Base-by-base conservation (phyloP, 2,329 filamentous ascomycete genomes). In the Dendryphion nanum region DNA sequence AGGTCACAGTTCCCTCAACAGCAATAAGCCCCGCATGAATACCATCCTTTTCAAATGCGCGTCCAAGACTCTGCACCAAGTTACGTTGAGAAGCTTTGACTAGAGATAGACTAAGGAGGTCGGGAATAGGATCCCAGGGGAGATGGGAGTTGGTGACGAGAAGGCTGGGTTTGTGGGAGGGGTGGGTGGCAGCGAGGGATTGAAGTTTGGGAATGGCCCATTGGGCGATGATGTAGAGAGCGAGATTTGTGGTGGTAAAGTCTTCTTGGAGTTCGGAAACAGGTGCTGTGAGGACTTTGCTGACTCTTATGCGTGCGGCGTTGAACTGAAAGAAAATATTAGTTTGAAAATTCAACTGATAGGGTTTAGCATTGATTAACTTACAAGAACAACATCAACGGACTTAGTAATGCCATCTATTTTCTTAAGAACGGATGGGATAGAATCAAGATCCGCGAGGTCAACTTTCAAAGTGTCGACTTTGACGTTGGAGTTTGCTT, bases 61-160 rank as follows among this genome's bases (percentile, higher is more conserved):
- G 57, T 16, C 61, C 49, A 45, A 78, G 55, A 13, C 63, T 71
- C 40, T 72, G 57, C 7, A 75, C 64, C 48, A 78, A 53, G 29
- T 73, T 77, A 14, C 70, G 58, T 60, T 79, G 75, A 0, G 74
- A 67, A 1, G 74, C 71, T 49, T 79, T 79, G 30, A 66, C 66
- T 37, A 77, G 59, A 2, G 71, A 75, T 5, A 78, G 57, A 0
- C 71, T 72, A 15, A 79, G 72, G 0, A 76, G 57, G 17, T 68
- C 55, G 3, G 73, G 70, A 2, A 70, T 50, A 0, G 76, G 76
- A 18, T 72, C 59, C 41, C 67, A 66, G 15, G 71, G 74, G 10
- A 78, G 64, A 30, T 67, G 54, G 17, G 70, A 70, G 54, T 64
- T 71, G 1, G 71, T 74, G 8, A 75, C 69, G 23, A 75, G 57